phyloP scores from a whole-genome alignment of 805 yeast species.

The Metschnikowia corniflorae region DNA sequence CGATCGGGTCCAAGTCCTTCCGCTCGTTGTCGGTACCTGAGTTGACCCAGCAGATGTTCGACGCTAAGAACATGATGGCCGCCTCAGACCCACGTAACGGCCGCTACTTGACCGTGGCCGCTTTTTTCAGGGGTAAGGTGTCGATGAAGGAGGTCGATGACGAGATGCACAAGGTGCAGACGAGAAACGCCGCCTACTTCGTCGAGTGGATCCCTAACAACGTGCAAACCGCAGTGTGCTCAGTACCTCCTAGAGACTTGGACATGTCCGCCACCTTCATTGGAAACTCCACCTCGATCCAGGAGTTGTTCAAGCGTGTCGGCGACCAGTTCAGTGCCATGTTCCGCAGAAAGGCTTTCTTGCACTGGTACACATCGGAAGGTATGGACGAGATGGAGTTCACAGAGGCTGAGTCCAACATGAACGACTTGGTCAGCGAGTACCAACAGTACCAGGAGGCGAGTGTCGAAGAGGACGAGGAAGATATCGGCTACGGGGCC shows the following conservation, averaged over 20 bases:
- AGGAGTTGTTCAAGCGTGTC: constrained; percentile 84
- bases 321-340: constrained; percentile 87
- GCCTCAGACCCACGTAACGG: constrained; percentile 90
- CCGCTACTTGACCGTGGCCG: constrained; percentile 87
- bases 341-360: constrained; percentile 92
- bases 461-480: constrained; percentile 71
- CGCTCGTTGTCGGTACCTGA: constrained; percentile 85
- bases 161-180: constrained; percentile 82
- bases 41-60: constrained; percentile 90
- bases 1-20: constrained; percentile 76
- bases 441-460: constrained; percentile 90
- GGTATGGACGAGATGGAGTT: constrained; percentile 97
- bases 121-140: constrained; percentile 91
- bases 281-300: constrained; percentile 91
- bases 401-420: constrained; percentile 88
- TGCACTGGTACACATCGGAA: constrained; percentile 93
- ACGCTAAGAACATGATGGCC: constrained; percentile 92
- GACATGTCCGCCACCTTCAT: constrained; percentile 91
- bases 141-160: constrained; percentile 93
- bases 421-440: constrained; percentile 85
- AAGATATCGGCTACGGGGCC: constrained; percentile 61
- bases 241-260: constrained; percentile 80
- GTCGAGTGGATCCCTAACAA: constrained; percentile 97
- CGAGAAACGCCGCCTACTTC: constrained; percentile 75
- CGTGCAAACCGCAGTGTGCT: constrained; percentile 90